Percentiles rank a stretch among this genome's conserved stretches.
phyloP scores from a whole-genome alignment of 805 yeast species.

The Saturnispora besseyi region DNA sequence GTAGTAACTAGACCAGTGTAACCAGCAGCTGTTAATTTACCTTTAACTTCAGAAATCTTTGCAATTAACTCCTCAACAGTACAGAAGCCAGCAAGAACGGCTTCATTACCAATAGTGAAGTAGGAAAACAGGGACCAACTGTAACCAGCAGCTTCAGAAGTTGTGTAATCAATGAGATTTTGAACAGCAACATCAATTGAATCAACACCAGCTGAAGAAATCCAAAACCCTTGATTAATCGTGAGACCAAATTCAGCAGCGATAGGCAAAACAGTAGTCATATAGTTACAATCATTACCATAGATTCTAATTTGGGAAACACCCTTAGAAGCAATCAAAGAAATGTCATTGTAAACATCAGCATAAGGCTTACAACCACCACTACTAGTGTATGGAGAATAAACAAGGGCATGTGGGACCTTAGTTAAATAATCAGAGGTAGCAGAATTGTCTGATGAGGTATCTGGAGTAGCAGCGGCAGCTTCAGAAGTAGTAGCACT shows the following conservation, averaged over 20 bases:
- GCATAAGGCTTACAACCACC: constrained; percentile 55
- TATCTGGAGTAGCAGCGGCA: constrained; percentile 22
- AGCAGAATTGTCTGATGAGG: constrained; percentile 24
- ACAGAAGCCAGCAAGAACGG: constrained; percentile 54
- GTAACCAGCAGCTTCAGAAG: constrained; percentile 32
- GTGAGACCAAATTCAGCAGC: constrained; percentile 51
- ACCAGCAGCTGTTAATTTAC: constrained; percentile 55
- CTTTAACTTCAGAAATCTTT: constrained; percentile 59
- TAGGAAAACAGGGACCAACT: constrained; percentile 69
- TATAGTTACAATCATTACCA: constrained; percentile 77
- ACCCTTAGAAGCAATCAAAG: constrained; percentile 48
- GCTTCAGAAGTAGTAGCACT: constrained; percentile 10
- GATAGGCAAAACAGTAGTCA: constrained; percentile 55
- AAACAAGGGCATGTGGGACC: constrained; percentile 53
- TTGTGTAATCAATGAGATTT: constrained; percentile 40
- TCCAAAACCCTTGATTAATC: constrained; percentile 86
- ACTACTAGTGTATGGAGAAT: constrained; percentile 69
- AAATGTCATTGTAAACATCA: constrained; percentile 50
- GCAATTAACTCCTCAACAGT: constrained; percentile 51
- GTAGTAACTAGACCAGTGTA: constrained; percentile 71
- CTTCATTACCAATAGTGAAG: constrained; percentile 86
- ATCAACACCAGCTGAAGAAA: constrained; percentile 51
- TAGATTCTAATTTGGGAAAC: constrained; percentile 65
- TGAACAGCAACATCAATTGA: constrained; percentile 55
- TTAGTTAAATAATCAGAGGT: constrained; percentile 24